These are phyloP conservation scores for Quercus bicolor DNA, from an alignment of 306 rosid species.

Conservation along the genomic window DNA sequence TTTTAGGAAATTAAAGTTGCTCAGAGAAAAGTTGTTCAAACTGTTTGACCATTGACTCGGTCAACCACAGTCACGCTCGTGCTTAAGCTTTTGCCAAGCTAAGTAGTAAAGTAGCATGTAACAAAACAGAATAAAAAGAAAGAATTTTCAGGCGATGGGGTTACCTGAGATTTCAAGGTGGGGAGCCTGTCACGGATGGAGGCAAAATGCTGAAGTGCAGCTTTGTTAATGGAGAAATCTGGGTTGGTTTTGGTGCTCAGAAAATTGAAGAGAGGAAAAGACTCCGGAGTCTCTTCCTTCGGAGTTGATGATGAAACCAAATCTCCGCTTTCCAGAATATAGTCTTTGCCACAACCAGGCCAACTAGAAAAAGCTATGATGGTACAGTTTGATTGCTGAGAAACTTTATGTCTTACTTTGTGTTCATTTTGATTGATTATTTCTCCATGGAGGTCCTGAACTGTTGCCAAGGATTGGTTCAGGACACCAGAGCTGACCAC, in stretches of 20 bases:
- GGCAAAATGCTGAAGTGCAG: constrained; percentile 24
- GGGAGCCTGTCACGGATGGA: neutral
- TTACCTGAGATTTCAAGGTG: constrained; percentile 33
- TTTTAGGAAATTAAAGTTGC: too few relatives aligned
- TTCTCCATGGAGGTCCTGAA: neutral
- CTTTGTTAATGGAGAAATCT: constrained; percentile 28
- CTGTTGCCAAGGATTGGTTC: constrained; percentile 21
- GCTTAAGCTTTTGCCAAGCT: neutral
- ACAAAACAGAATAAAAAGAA: neutral
- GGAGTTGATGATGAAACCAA: constrained; percentile 25
- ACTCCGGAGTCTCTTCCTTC: too few relatives aligned
- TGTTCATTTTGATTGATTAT: too few relatives aligned
- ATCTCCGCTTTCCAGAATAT: neutral
- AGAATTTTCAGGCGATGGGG: neutral
- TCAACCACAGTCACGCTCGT: neutral
- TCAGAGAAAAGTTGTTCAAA: too few relatives aligned
- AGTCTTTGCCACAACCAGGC: neutral
- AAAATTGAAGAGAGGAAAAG: constrained; percentile 37
- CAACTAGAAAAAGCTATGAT: constrained; percentile 39
- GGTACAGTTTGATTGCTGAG: neutral
- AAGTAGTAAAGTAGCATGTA: too few relatives aligned
- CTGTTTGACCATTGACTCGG: too few relatives aligned
- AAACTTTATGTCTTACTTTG: neutral
- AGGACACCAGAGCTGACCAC: constrained; percentile 34
- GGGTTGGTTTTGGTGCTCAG: constrained; percentile 21